Base-by-base conservation (phyloP, 2,329 filamentous ascomycete genomes). In the Capronia americana region DNA sequence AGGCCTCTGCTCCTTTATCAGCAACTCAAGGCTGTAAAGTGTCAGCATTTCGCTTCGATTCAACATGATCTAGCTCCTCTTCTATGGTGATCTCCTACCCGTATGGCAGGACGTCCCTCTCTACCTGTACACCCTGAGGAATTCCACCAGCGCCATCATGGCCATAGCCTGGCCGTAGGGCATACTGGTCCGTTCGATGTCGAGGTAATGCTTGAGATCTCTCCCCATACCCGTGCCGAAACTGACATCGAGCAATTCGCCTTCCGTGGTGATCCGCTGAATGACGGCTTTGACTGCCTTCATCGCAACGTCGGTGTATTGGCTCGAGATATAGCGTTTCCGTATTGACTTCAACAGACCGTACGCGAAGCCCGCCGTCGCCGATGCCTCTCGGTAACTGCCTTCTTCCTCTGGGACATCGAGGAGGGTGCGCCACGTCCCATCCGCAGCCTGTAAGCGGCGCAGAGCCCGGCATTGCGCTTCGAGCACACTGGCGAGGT, bases 91-190 rank as follows among this genome's bases (percentile, higher is more conserved):
- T 34, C 32, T 12, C 32, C 32, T 34, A 11, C 3, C 32, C 10
- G 2, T 34, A 11, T 34, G 10, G 1, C 10, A 34, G 32, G 32
- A 12, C 32, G 32, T 7, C 34, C 17, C 7, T n/a, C 11, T 34
- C 41, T 63, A 69, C 44, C 85, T 78, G 67, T 85, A 90, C 34
- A 83, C 84, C 56, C 90, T 83, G 77, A 91, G 75, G 72, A 90
- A 91, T 78, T 94, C 91, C 0, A 90, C 90, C 69, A 93, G 76
- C 0, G 90, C 88, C 88, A 93, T 92, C 69, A 93, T 92, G 0
- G 90, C 91, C 91, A 93, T 93, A 0, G 90, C 90, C 76, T 93
- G 91, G 0, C 91, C 91, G 73, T 93, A 93, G 6, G 91, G 91
- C 91, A 93, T 94, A 72, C 88, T 90, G 2, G 91, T 94, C 68